These are phyloP conservation scores for Hymenoscyphus scutula DNA, from an alignment of 2,329 filamentous ascomycete genomes.

Conservation along the genomic window DNA sequence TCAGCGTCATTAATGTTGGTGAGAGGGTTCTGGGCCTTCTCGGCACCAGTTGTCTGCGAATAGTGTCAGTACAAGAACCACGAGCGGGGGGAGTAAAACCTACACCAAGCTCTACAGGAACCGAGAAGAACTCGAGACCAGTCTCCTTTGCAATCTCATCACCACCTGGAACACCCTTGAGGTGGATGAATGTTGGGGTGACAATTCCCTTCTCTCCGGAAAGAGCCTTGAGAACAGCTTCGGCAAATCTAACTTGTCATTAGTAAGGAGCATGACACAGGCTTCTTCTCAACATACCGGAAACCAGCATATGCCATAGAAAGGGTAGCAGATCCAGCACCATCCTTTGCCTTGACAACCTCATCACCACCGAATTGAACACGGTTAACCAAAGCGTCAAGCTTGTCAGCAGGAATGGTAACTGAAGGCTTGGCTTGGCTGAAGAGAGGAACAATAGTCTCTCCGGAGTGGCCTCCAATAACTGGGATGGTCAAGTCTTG, in stretches of 20 bases:
- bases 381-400: slow-evolving; percentile 86
- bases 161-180: slow-evolving; percentile 84
- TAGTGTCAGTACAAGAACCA: slow-evolving; percentile 33
- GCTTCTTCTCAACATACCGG: slow-evolving; percentile 55
- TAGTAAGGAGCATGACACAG: slow-evolving; percentile 9
- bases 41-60: slow-evolving; percentile 71
- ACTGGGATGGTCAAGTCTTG: slow-evolving; percentile 84
- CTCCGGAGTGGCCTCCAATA: slow-evolving; percentile 94
- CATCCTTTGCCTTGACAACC: slow-evolving; percentile 93
- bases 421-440: slow-evolving; percentile 81
- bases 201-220: slow-evolving; percentile 90
- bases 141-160: slow-evolving; percentile 81
- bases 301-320: slow-evolving; percentile 96
- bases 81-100: slow-evolving; percentile 41
- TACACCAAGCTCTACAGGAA: slow-evolving; percentile 93
- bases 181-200: slow-evolving; percentile 94
- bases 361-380: slow-evolving; percentile 98
- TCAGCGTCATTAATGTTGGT: slow-evolving; percentile 77
- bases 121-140: slow-evolving; percentile 91
- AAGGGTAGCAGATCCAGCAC: slow-evolving; percentile 83
- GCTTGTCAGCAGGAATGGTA: slow-evolving; percentile 82
- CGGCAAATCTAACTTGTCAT: slow-evolving; percentile 67
- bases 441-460: slow-evolving; percentile 97
- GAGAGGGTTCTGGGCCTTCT: slow-evolving; percentile 82
- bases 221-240: slow-evolving; percentile 90